Evolutionary conservation across 257 asterid species (phyloP).

Genomic region (Rehmannia glutinosa): DNA sequence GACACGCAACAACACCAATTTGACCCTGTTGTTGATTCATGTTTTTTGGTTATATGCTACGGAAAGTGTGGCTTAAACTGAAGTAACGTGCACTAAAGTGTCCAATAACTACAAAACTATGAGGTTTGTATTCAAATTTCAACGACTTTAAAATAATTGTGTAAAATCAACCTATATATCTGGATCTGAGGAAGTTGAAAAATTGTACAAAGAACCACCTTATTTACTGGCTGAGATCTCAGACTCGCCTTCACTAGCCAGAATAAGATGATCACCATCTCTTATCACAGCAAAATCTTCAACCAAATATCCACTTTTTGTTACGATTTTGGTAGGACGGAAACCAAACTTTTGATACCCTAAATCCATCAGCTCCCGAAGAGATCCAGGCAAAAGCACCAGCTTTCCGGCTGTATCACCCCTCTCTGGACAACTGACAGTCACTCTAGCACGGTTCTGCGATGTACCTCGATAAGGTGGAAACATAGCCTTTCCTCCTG

Average conservation of each 20-base stretch:
- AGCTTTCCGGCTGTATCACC: constrained; percentile 41
- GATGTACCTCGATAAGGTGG: constrained; percentile 18
- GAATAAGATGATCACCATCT: constrained; percentile 72
- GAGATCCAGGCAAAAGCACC: constrained; percentile 53
- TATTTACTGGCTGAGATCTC: no score
- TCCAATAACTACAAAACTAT: no score
- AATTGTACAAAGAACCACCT: no score
- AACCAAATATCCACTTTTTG: constrained; percentile 44
- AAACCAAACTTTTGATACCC: constrained; percentile 54
- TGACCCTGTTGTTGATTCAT: no score
- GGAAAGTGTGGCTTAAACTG: no score
- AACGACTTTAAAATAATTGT: no score
- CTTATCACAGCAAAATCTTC: constrained; percentile 51
- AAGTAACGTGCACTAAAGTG: no score
- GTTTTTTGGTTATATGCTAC: no score
- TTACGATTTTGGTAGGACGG: constrained; percentile 32
- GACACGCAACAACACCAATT: no score
- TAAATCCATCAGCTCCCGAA: constrained; percentile 47
- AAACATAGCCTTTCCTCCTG: constrained; percentile 26
- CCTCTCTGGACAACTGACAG: constrained; percentile 47
- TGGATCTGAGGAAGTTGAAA: no score
- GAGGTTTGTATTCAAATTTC: no score
- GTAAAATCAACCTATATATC: no score
- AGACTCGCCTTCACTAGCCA: constrained; percentile 26
- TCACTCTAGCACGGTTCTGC: constrained; percentile 36